Percentiles rank a stretch among this genome's conserved stretches.
Conservation (phyloP, 2,329 filamentous ascomycete species). For the Trichoderma hamatum region DNA sequence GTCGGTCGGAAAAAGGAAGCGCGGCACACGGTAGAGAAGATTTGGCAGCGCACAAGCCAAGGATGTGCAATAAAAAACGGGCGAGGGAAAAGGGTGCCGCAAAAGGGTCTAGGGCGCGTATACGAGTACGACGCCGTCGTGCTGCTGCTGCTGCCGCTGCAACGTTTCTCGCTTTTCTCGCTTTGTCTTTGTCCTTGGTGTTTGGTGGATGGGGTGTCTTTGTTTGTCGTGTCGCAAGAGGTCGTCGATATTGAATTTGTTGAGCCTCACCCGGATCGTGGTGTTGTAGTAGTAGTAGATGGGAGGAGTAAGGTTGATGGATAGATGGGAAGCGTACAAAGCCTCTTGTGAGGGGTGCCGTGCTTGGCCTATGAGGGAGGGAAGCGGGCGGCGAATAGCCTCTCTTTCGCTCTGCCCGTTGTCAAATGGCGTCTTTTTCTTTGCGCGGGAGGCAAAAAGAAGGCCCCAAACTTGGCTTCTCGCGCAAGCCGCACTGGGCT, state of each 20-base stretch:
- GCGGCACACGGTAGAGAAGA: conserved; percentile 23
- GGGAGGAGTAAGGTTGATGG: neutral
- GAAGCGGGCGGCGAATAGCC: conserved; percentile 20
- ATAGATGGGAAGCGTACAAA: neutral
- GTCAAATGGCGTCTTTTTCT: conserved; percentile 15
- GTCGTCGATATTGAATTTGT: neutral
- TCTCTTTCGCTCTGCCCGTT: neutral
- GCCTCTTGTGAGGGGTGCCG: conserved; percentile 8
- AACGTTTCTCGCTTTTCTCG: neutral
- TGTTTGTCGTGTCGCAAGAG: neutral
- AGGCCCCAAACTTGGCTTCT: conserved; percentile 5
- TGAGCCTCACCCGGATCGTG: neutral
- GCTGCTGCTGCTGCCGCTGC: neutral
- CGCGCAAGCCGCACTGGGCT: conserved; percentile 11
- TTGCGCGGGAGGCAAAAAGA: conserved; percentile 19
- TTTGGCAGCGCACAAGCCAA: conserved; percentile 26
- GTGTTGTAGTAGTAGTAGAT: neutral
- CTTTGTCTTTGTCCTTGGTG: neutral
- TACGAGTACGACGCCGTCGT: conserved; percentile 19
- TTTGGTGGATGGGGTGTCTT: neutral
- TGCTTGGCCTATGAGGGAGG: neutral
- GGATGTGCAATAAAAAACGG: conserved; percentile 25
- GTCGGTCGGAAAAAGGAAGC: conserved; percentile 26
- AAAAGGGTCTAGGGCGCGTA: conserved; percentile 25
- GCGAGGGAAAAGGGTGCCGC: conserved; percentile 21